Base-by-base conservation (phyloP, 768 basidiomycete genomes). In the Pleurotus eryngii region DNA sequence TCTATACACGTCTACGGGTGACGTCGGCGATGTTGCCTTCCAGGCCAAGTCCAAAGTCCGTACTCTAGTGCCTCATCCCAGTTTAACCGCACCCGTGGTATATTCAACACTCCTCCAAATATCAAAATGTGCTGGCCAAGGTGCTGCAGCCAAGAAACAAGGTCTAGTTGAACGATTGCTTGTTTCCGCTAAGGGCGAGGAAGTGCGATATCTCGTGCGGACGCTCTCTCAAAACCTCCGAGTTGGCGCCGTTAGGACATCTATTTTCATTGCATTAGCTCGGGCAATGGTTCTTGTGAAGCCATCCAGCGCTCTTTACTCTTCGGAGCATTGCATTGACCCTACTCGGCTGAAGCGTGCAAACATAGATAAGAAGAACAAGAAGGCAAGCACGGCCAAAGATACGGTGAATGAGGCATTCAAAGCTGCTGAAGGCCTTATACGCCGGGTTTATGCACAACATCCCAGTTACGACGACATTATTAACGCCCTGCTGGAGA, bases 11-110 rank as follows among this genome's bases (percentile, higher is more conserved):
- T 73, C 80, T 45, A 83, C 76, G 35, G 95, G 95, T 3, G 95
- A 97, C 70, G 81, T 84, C 22, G 95, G 95, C 0, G 92, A 95
- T 66, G 91, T 95, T 6, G 95, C 95, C 1, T 93, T 85, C 63
- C 82, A 84, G 57, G 92, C 93, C 8, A 93, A 89, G 67, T 83
- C 84, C 3, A 89, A 82, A 57, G 70, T 91, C 18, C 80, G 90
- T 43, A 90, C 90, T 3, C 76, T 94, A 22, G 67, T 90, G 22
- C 83, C 89, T 2, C 89, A 90, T 63, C 74, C 82, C n/a, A 81
- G 86, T 9, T 74, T 93, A 5, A 74, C 80, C 30, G 78, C 92
- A 26, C 72, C 79, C 24, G 76, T 77, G 60, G 85, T 95, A 0
- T 92, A 92, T 66, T 70, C 80, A 14, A 79, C 85, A 0, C 70